Conservation (phyloP, 352 stramenopile species). For the Globisporangium echinulatum region DNA sequence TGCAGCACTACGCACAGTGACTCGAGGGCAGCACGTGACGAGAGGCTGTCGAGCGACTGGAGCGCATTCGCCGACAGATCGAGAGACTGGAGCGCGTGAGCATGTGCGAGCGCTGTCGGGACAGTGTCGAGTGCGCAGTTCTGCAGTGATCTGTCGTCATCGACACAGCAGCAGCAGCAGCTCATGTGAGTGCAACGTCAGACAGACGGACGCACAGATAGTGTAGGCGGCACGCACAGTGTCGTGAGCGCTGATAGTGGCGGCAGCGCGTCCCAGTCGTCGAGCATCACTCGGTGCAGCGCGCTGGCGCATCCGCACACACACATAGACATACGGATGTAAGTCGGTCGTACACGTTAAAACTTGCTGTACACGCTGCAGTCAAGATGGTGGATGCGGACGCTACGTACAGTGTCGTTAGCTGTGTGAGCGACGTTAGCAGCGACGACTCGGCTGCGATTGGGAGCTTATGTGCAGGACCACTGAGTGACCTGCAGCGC, state of each 20-base stretch:
- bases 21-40: not conserved
- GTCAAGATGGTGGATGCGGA: not conserved
- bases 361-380: not conserved
- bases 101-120: not conserved
- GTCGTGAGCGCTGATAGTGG: slow-evolving; percentile 5
- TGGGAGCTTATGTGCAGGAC: not conserved
- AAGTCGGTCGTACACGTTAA: not conserved
- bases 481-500: slow-evolving; percentile 2
- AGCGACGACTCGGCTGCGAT: not conserved
- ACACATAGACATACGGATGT: not conserved
- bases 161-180: not conserved
- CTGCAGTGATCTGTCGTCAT: not conserved
- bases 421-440: slow-evolving; percentile 1
- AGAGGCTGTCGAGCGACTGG: slow-evolving; percentile 1
- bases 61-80: slow-evolving; percentile 1
- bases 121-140: no score
- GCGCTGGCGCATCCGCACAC: slow-evolving; percentile 1
- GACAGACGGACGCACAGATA: slow-evolving; percentile 1
- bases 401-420: slow-evolving; percentile 3
- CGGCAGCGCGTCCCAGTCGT: slow-evolving; percentile 9
- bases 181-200: no score
- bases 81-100: not conserved
- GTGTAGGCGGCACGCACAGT: slow-evolving; percentile 3
- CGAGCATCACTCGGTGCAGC: not conserved
- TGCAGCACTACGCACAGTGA: slow-evolving; percentile 1